These are phyloP conservation scores for Malassezia sp. DNA, from an alignment of 1,284 basidiomycete species.

Conservation along the genomic window DNA sequence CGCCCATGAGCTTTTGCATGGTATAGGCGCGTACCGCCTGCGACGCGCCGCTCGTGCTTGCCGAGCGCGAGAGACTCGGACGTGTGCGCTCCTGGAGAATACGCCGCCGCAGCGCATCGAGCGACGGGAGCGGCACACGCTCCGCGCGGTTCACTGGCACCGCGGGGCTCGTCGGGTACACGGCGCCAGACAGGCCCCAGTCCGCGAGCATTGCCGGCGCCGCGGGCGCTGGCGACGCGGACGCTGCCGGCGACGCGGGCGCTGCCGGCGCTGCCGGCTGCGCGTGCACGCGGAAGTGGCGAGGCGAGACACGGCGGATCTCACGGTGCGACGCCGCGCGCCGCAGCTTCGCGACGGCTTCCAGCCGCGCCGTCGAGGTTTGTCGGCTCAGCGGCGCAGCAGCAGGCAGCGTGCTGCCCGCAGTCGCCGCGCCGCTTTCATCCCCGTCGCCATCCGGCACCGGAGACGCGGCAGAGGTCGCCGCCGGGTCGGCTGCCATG, in stretches of 20 bases:
- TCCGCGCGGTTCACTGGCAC: not conserved
- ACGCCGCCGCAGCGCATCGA: slow-evolving; percentile 38
- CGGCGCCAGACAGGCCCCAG: too few species aligned
- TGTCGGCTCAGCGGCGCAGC: too few species aligned
- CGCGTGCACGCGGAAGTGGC: not conserved
- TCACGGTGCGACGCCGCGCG: slow-evolving; percentile 16
- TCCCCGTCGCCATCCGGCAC: too few species aligned
- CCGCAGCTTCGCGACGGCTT: slow-evolving; percentile 14
- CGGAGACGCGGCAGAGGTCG: too few species aligned
- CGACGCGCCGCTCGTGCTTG: slow-evolving; percentile 35
- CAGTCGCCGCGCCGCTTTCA: too few species aligned
- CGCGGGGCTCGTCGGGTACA: too few species aligned
- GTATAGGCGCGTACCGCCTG: slow-evolving; percentile 41
- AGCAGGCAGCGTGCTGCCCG: too few species aligned
- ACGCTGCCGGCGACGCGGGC: not conserved
- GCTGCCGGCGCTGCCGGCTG: not conserved
- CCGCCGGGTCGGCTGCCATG: too few species aligned
- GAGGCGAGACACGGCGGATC: slow-evolving; percentile 6
- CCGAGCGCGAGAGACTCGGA: slow-evolving; percentile 28
- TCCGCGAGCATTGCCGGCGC: too few species aligned
- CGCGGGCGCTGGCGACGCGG: too few species aligned
- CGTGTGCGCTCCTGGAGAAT: slow-evolving; percentile 35
- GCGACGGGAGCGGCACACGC: slow-evolving; percentile 32
- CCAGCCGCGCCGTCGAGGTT: not conserved
- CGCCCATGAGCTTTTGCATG: slow-evolving; percentile 40